Evolutionary conservation across 495 filamentous ascomycete species (phyloP), one percentile per base, ranked within the genome.

Genomic region (Aspergillus olivimuriae): DNA sequence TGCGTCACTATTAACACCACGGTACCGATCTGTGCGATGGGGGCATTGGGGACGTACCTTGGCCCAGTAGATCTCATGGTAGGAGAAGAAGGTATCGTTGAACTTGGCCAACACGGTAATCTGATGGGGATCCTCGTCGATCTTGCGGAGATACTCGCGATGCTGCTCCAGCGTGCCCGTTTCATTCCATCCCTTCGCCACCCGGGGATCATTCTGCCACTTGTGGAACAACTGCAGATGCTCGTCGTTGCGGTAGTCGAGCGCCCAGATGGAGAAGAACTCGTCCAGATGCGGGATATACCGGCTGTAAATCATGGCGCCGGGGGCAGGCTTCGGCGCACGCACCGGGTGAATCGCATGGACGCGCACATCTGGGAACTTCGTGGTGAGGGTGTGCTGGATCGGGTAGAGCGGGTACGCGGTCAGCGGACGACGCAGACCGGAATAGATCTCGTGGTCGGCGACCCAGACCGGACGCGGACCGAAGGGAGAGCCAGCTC

Each of bases 171-270:
- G 58, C 6, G 78, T 77, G 15, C 81, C 81, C 7, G 75, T 79
- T 62, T 80, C 75, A 44, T 83, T 80, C 81, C 81, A 85, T 4
- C 81, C 81, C 53, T 77, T 72, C 9, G 80, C 80, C 4, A 85
- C 81, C 23, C 81, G 76, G 19, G 81, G 80, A 53, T 85, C 81
- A 56, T 84, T 85, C 57, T 83, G 80, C 81, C 81, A 85, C 17
- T 48, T 66, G 57, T 85, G 73, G 63, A 84, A 84, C 14, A 83
- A 63, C 5, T 63, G 56, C 26, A 82, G 55, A 51, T 84, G 79
- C 43, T 66, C 62, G 1, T 56, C 43, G 43, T 80, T 60, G 18
- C 57, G 34, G 46, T 68, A 72, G 53, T 84, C 76, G 5, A 83
- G 57, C 20, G 74, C 77, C 17, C 75, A 67, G 63, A 84, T 74